Base-by-base conservation (phyloP, 2,329 filamentous ascomycete genomes). In the Fusarium gaditjirri region DNA sequence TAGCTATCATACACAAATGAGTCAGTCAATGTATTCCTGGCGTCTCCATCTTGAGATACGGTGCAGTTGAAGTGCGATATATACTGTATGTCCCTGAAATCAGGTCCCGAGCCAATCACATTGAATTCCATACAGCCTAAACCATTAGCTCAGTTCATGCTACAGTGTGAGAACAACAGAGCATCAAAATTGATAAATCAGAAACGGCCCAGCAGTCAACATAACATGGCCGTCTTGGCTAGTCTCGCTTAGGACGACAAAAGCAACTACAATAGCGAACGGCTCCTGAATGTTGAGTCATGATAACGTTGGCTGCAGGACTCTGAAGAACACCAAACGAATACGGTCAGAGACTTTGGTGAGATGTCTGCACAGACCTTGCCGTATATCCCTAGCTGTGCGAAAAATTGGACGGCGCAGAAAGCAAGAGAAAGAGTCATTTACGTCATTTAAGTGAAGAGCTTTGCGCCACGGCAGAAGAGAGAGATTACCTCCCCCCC, bases 261-360 rank as follows among this genome's bases (percentile, higher is more conserved):
- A 50, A 33, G n/a, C 29, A 50, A 50, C 16, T 8, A 49, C 29
- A 33, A 33, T 33, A 50, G 29, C 8, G 8, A 23, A 16, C 16
- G 13, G 16, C 8, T 6, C 29, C 29, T 33, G 2, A 14, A 50
- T 14, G 3, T 49, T 8, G 8, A 16, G 11, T 0, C 9, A 1
- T 1, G 11, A 14, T 10, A 5, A 10, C 0, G 7, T 3, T 19
- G 4, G 3, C 8, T 19, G 5, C 10, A 19, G 21, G 3, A 13
- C 19, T 25, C 8, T 29, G 5, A 29, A 44, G 25, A 14, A 8
- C 14, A 13, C 21, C 5, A 0, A 31, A 10, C 44, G 27, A 23
- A 8, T 47, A 3, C 3, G 4, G 19, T 12, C 10, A 12, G 14
- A 27, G 42, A 13, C 2, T 38, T 38, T 8, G 17, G 10, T 38